Conservation (phyloP, 306 rosid species). For the Prunus kanzakura region DNA sequence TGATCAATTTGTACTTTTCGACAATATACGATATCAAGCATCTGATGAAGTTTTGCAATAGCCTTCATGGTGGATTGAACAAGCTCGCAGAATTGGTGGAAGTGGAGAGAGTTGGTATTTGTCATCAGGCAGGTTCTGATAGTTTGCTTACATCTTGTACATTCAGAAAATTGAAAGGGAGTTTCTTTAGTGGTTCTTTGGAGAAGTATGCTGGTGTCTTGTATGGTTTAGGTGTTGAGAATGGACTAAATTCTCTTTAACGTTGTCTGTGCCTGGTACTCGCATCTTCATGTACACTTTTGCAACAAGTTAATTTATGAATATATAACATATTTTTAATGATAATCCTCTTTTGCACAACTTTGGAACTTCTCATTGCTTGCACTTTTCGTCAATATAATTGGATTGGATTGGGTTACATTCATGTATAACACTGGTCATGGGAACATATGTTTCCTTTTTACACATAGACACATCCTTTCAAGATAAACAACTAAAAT, state of each 20-base stretch:
- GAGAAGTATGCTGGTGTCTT: slow-evolving; percentile 46
- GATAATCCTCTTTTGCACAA: neutral
- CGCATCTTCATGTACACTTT: slow-evolving; percentile 7
- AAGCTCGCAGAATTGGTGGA: slow-evolving; percentile 43
- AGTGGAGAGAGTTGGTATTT: slow-evolving; percentile 41
- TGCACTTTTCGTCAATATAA: neutral
- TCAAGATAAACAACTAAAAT: neutral
- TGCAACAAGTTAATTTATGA: slow-evolving; percentile 16
- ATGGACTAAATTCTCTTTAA: slow-evolving; percentile 12
- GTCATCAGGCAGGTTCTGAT: slow-evolving; percentile 49
- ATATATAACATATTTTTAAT: neutral
- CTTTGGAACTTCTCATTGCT: neutral
- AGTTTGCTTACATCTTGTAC: slow-evolving; percentile 44
- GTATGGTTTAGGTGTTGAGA: slow-evolving; percentile 46
- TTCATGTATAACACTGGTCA: neutral
- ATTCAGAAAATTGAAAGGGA: slow-evolving; percentile 38
- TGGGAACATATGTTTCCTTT: neutral
- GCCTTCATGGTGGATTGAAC: slow-evolving; percentile 46
- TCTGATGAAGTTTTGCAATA: slow-evolving; percentile 49
- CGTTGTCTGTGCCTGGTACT: neutral
- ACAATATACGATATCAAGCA: slow-evolving; percentile 44
- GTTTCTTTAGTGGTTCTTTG: slow-evolving; percentile 41
- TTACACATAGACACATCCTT: neutral
- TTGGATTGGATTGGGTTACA: neutral
- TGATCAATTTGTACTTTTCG: slow-evolving; percentile 37